Percentiles rank a stretch among this genome's conserved stretches.
Evolutionary conservation across 495 filamentous ascomycete genomes (phyloP).

Genomic region (Aspergillus saccharolyticus): DNA sequence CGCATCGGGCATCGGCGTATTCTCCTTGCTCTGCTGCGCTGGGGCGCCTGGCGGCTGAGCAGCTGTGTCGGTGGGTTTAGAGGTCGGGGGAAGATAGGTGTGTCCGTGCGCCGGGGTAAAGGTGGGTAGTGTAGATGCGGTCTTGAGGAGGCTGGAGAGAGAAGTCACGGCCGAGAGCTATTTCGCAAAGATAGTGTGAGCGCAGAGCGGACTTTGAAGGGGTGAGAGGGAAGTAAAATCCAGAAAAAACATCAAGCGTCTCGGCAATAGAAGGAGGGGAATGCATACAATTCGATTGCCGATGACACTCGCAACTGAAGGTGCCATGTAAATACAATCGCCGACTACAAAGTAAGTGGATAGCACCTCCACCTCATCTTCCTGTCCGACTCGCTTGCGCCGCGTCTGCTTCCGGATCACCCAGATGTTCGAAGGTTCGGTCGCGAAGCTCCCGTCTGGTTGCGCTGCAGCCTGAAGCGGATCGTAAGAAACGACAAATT

Average conservation of each 20-base stretch:
- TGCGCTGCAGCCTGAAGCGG: slow-evolving; percentile 59
- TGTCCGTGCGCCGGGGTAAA: slow-evolving; percentile 73
- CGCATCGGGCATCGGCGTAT: slow-evolving; percentile 56
- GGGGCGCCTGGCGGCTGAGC: slow-evolving; percentile 23
- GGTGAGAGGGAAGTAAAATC: no score
- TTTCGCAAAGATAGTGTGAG: slow-evolving; percentile 29
- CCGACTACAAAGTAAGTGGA: slow-evolving; percentile 81
- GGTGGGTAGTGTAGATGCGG: slow-evolving; percentile 56
- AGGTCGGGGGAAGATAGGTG: slow-evolving; percentile 57
- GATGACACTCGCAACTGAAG: slow-evolving; percentile 71
- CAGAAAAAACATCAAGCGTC: no score
- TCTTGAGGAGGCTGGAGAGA: slow-evolving; percentile 62
- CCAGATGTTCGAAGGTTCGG: slow-evolving; percentile 66
- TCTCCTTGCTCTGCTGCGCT: slow-evolving; percentile 49
- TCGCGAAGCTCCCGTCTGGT: slow-evolving; percentile 52
- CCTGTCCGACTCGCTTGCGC: slow-evolving; percentile 50
- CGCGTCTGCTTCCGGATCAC: slow-evolving; percentile 87
- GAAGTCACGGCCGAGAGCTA: slow-evolving; percentile 58
- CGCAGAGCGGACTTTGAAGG: not conserved
- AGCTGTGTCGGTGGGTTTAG: slow-evolving; percentile 32
- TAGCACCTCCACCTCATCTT: slow-evolving; percentile 67
- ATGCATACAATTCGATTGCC: slow-evolving; percentile 64
- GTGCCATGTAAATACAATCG: slow-evolving; percentile 86
- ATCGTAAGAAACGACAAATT: slow-evolving; percentile 75
- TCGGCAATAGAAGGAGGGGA: not conserved